Evolutionary conservation across 2,329 filamentous ascomycete genomes (phyloP), one percentile per base, ranked within the genome.

Genomic region (Sordariomycetes sp.): DNA sequence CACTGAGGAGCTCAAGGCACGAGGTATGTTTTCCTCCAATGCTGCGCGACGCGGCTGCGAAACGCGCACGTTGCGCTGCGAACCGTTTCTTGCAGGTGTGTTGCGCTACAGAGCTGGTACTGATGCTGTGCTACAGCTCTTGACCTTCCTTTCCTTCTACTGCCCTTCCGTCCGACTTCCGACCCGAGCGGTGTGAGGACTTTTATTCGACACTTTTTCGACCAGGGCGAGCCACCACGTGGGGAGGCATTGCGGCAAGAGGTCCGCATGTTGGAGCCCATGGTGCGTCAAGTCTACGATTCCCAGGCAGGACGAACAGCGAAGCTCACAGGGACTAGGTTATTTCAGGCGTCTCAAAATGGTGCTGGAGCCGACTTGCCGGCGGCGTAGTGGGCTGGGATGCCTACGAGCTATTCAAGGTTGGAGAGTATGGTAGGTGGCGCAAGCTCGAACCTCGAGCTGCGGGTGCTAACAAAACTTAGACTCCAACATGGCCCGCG

Each of bases 351-450:
- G 87, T 95, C 27, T 70, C 92, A 44, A 98, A 96, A 66, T 98
- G 92, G 92, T 96, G 90, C 59, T 98, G 92, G 92, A 88, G 86
- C 55, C 78, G 92, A 61, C 67, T 98, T 33, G 77, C 82, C 27
- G 86, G 87, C 39, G 92, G 92, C 50, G 79, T 98, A 11, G 88
- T 98, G 23, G 87, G 86, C 38, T 96, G 92, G 92, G 87, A 95
- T 50, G 86, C 86, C 27, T 98, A 98, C 53, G 88, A 96, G 55
- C 72, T 94, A 16, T 98, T 98, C 69, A 87, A 84, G 50, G 81
- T 93, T 44, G 92, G 92, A 53, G 92, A 98, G 64, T 76, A 82
- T 67, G 87, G 87, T 93, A 72, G 32, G 59, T 37, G n/a, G n/a
- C n/a, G n/a, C n/a, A n/a, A n/a, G n/a, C n/a, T n/a, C 26, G 12